These are phyloP conservation scores for Bipolaris bicolor DNA, from an alignment of 2,329 filamentous ascomycete genomes.

Conservation along the genomic window DNA sequence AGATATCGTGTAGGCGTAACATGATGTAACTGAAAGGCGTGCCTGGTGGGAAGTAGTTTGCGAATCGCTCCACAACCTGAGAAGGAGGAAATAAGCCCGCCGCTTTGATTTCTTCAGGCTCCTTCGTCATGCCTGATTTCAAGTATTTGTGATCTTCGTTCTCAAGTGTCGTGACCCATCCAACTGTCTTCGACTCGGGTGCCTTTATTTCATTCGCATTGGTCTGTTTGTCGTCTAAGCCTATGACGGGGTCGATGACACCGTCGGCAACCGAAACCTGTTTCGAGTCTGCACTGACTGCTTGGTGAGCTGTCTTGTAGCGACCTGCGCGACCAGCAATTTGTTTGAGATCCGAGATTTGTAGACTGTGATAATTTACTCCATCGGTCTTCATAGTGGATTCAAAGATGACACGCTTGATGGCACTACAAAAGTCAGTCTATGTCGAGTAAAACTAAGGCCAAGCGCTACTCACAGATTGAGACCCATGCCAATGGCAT, in stretches of 20 bases:
- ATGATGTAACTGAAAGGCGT: constrained; percentile 87
- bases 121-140: constrained; percentile 64
- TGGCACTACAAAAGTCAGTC: constrained; percentile 58
- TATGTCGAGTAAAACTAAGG: not conserved
- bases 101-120: constrained; percentile 69
- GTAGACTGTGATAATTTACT: constrained; percentile 61
- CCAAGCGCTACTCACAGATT: constrained; percentile 69
- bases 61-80: constrained; percentile 74
- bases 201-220: not conserved
- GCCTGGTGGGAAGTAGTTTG: constrained; percentile 77
- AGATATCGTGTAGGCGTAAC: constrained; percentile 73
- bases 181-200: constrained; percentile 53
- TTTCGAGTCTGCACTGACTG: constrained; percentile 40
- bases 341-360: constrained; percentile 84
- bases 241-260: constrained; percentile 21
- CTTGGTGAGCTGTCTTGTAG: constrained; percentile 73
- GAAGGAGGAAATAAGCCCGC: constrained; percentile 79
- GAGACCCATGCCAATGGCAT: constrained; percentile 96
- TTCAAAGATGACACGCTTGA: constrained; percentile 90
- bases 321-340: constrained; percentile 92
- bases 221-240: constrained; percentile 26
- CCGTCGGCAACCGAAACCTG: constrained; percentile 9
- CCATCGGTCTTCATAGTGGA: constrained; percentile 75
- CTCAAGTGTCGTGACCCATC: constrained; percentile 81
- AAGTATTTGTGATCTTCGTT: constrained; percentile 70